Percentiles rank a stretch among this genome's conserved stretches.
phyloP scores from a whole-genome alignment of 2,329 filamentous ascomycete species.

The Polytolypa hystricis region DNA sequence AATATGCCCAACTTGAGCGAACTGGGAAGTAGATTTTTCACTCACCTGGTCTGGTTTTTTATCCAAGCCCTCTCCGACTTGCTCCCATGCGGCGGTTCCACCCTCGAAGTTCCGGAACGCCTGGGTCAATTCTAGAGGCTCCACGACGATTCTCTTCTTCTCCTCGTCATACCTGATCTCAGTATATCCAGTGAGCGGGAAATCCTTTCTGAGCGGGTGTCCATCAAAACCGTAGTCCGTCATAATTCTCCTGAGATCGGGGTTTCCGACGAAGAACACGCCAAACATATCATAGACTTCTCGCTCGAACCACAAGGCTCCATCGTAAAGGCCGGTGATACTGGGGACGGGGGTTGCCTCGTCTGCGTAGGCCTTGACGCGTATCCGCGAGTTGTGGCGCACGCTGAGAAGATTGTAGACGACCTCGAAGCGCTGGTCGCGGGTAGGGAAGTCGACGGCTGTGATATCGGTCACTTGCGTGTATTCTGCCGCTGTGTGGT shows the following conservation, averaged over 20 bases:
- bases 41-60: conserved; percentile 59
- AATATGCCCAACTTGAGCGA: conserved; percentile 6
- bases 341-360: conserved; percentile 89
- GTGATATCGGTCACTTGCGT: conserved; percentile 90
- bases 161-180: conserved; percentile 98
- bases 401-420: conserved; percentile 96
- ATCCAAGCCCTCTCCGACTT: conserved; percentile 61
- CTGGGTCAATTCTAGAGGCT: conserved; percentile 94
- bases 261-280: conserved; percentile 91
- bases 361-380: conserved; percentile 97
- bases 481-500: conserved; percentile 95
- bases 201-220: conserved; percentile 94
- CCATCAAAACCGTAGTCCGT: conserved; percentile 99
- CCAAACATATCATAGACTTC: conserved; percentile 97
- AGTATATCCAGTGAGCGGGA: conserved; percentile 94
- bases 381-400: conserved; percentile 89
- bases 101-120: conserved; percentile 98
- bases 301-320: conserved; percentile 97
- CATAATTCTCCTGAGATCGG: conserved; percentile 94
- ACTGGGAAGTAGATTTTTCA: conserved; percentile 18
- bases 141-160: conserved; percentile 98
- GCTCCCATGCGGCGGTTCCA: conserved; percentile 61
- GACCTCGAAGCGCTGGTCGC: conserved; percentile 91
- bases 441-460: conserved; percentile 88
- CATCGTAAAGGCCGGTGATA: conserved; percentile 75